Conservation (phyloP, 768 basidiomycete species). For the Tulasnella sp. region DNA sequence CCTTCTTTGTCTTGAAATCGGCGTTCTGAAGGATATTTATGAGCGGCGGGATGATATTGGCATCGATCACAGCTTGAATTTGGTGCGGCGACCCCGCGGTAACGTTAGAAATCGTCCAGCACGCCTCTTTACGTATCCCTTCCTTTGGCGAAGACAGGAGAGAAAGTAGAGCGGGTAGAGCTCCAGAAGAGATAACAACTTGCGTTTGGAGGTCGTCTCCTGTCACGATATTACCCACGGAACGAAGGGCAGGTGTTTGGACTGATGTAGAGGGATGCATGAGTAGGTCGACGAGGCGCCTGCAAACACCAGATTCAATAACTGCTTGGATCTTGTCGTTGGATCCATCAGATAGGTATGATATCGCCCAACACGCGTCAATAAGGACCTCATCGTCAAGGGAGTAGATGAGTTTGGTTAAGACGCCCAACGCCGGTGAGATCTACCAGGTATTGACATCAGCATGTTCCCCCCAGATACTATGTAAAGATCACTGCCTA, state of each 20-base stretch:
- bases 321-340: conserved; percentile 99
- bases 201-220: conserved; percentile 99
- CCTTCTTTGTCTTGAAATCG: conserved; percentile 99
- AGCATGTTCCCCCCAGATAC: neutral
- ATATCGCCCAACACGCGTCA: conserved; percentile 99
- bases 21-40: conserved; percentile 97
- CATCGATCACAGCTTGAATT: conserved; percentile 95
- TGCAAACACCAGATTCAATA: conserved; percentile 95
- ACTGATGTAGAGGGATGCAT: conserved; percentile 81
- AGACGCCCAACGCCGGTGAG: conserved; percentile 88
- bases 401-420: conserved; percentile 97
- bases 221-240: conserved; percentile 98
- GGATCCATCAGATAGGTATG: conserved; percentile 95
- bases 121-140: conserved; percentile 97
- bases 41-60: conserved; percentile 94
- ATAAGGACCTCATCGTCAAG: conserved; percentile 98
- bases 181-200: conserved; percentile 96
- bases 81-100: conserved; percentile 95
- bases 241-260: conserved; percentile 95
- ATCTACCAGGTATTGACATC: no score
- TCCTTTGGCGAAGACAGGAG: conserved; percentile 95
- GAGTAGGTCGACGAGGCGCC: conserved; percentile 92
- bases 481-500: conserved; percentile 31
- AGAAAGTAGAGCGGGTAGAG: conserved; percentile 86
- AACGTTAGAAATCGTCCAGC: conserved; percentile 99